Base-by-base conservation (phyloP, 129 eudicot species). In the Kitagawia praeruptora region DNA sequence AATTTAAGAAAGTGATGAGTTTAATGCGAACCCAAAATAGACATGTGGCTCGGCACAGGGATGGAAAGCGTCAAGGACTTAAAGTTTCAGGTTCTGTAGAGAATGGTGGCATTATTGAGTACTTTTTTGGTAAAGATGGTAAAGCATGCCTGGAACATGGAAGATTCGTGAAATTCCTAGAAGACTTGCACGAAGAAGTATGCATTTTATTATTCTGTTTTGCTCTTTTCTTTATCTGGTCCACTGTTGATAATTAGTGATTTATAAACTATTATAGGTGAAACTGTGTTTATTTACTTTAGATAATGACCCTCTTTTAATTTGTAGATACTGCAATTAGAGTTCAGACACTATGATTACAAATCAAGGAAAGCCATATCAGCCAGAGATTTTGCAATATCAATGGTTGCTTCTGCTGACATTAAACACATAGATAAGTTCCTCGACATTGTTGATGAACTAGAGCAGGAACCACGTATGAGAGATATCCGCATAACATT, bases 321-420 rank as follows among this genome's bases (percentile, higher is more conserved):
- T 58, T 73, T 5, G 53, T 87, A 94, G 98, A 92, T 92, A 70
- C 78, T 90, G 86, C 81, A 86, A 21, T 80, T 95, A 82, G 98
- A 95, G 80, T 95, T 95, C 78, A 86, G 87, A 28, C 97, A 95
- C 76, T 95, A 95, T 56, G 98, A 95, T 89, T 87, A 70, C 87
- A 88, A 87, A 53, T 85, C 89, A 73, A 84, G 82, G 79, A 97
- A 96, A 64, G 89, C 91, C 23, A 95, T 95, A 85, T 92, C 98
- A 19, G 96, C 98, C 0, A 87, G 80, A 79, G 98, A 95, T 79
- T 95, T 95, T 84, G 96, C 96, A 23, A 67, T 95, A 56, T 95
- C 97, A 27, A 90, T 95, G 97, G 96, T 95, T 44, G 96, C 91
- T 69, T 95, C 98, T 45, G 98, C 97, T 21, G 98, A 95, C 56